Percentiles rank a stretch among this genome's conserved stretches.
These are phyloP conservation scores for Pyrus communis DNA, from an alignment of 306 rosid species.

Conservation along the genomic window DNA sequence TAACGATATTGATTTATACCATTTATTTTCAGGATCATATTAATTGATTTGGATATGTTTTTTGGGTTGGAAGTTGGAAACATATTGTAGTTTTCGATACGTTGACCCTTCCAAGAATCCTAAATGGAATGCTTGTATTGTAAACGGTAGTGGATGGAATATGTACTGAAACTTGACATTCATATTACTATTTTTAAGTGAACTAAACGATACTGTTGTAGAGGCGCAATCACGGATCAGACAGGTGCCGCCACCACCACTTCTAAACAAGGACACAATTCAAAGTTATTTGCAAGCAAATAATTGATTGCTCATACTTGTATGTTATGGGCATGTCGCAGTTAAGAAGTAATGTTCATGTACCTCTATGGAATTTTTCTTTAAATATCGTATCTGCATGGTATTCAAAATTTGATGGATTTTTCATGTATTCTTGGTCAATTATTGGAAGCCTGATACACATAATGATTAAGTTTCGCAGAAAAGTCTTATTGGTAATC, in stretches of 20 bases:
- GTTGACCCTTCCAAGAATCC: no score
- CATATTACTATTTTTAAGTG: constrained; percentile 29
- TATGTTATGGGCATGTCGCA: constrained; percentile 24
- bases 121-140: no score
- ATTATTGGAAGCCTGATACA: background rate
- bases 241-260: constrained; percentile 49
- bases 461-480: background rate
- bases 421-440: background rate
- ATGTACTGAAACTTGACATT: no score
- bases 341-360: background rate
- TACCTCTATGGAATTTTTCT: background rate
- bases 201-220: background rate
- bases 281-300: constrained; percentile 45
- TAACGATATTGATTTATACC: no score
- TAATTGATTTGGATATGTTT: no score
- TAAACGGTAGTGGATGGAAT: no score
- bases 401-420: background rate
- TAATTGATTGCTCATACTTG: constrained; percentile 84
- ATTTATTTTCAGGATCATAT: no score
- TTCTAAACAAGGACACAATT: constrained; percentile 52
- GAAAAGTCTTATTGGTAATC: background rate
- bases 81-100: no score
- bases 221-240: constrained; percentile 38
- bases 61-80: no score
- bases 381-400: background rate